Percentiles rank a stretch among this genome's conserved stretches.
Conservation (phyloP, 1,284 basidiomycete species). For the Papiliotrema terrestris region DNA sequence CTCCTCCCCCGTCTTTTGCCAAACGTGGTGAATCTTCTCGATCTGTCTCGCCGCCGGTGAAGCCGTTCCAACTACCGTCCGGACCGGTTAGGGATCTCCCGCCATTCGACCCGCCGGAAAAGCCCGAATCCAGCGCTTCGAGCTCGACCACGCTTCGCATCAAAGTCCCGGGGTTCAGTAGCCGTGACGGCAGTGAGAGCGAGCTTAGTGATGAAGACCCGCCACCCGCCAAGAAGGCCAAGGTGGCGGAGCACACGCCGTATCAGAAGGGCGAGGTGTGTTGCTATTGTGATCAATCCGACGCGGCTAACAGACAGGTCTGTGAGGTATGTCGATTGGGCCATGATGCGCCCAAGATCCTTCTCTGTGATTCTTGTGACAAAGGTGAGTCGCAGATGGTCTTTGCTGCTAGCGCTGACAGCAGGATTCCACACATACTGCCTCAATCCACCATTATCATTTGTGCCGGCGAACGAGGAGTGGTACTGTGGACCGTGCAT, state of each 20-base stretch:
- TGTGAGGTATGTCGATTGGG: conserved; percentile 90
- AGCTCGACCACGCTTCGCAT: conserved; percentile 21
- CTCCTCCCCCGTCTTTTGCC: not conserved
- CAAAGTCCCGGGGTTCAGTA: conserved; percentile 37
- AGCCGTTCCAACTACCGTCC: not conserved
- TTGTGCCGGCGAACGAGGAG: conserved; percentile 78
- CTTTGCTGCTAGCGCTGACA: not conserved
- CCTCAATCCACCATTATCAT: conserved; percentile 79
- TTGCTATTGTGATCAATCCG: conserved; percentile 6
- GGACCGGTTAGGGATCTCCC: not conserved
- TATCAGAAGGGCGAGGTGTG: conserved; percentile 48
- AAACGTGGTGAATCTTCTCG: not conserved
- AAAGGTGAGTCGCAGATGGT: conserved; percentile 62
- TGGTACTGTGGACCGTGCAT: conserved; percentile 97
- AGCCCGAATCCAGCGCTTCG: conserved; percentile 4
- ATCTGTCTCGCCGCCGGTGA: not conserved
- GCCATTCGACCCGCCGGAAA: not conserved
- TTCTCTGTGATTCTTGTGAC: conserved; percentile 96
- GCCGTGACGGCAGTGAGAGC: conserved; percentile 36
- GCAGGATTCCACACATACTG: conserved; percentile 95
- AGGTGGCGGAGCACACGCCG: conserved; percentile 6
- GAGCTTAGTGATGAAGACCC: conserved; percentile 41
- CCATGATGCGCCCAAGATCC: conserved; percentile 81
- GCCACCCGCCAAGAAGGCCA: conserved; percentile 8
- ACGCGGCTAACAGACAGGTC: conserved; percentile 50